These are phyloP conservation scores for Phytophthora colocasiae DNA, from an alignment of 352 stramenopile species.

Conservation along the genomic window DNA sequence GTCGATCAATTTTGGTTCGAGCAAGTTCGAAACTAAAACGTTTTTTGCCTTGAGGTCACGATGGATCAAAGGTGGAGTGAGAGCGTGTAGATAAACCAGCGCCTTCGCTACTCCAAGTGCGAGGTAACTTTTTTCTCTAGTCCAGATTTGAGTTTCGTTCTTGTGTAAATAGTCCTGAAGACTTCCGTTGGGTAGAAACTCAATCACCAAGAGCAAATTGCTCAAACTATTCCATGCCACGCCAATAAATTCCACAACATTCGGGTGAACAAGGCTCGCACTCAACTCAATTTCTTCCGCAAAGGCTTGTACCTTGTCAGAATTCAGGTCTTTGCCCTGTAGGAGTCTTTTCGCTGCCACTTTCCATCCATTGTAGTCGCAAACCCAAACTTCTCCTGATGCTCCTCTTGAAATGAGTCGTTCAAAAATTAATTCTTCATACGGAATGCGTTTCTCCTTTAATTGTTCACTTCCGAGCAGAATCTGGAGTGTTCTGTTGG, in stretches of 20 bases:
- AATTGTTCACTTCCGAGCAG: not conserved
- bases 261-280: conserved; percentile 48
- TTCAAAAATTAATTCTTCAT: not conserved
- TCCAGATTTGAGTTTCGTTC: conserved; percentile 1
- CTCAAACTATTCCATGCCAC: conserved; percentile 51
- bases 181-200: conserved; percentile 26
- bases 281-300: conserved; percentile 45
- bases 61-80: not conserved
- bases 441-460: not conserved
- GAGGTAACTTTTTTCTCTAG: not conserved
- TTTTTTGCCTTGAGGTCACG: not conserved
- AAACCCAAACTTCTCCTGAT: conserved; percentile 5
- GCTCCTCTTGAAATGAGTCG: not conserved
- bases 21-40: not conserved
- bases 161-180: conserved; percentile 23
- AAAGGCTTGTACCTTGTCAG: conserved; percentile 32
- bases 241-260: conserved; percentile 53
- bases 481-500: not conserved
- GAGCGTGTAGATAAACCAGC: not conserved
- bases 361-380: not conserved
- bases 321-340: conserved; percentile 8
- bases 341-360: not conserved
- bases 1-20: conserved; percentile 17
- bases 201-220: conserved; percentile 41
- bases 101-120: not conserved